Conservation (phyloP, 805 yeast genomes). For the Lipomyces sp. region DNA sequence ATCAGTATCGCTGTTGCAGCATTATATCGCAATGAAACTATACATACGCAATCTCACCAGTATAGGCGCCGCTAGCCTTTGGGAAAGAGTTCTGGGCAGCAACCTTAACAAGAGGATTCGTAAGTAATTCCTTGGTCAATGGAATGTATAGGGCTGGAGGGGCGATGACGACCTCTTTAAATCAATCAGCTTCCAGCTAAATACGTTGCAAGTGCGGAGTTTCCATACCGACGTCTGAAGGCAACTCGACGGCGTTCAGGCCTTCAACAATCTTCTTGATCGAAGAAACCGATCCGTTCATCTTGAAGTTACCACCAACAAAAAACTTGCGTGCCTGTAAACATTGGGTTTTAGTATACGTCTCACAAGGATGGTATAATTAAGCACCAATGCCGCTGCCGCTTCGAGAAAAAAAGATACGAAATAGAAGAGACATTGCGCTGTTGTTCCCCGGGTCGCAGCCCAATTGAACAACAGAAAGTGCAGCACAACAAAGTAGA, state of each 20-base stretch:
- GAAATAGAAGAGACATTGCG: too few relatives aligned
- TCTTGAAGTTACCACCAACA: constrained; percentile 99
- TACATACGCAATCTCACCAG: constrained; percentile 82
- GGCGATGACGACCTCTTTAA: constrained; percentile 78
- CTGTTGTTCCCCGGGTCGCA: too few relatives aligned
- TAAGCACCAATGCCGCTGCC: neutral
- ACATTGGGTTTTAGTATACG: neutral
- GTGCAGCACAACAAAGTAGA: neutral
- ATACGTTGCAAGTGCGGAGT: neutral
- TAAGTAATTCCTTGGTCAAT: constrained; percentile 72
- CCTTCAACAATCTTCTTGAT: constrained; percentile 81
- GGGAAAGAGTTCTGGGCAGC: constrained; percentile 91
- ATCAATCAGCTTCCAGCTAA: neutral
- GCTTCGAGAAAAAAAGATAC: neutral
- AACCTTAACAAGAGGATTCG: constrained; percentile 69
- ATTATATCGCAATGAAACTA: neutral
- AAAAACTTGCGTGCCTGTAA: constrained; percentile 83
- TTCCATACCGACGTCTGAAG: constrained; percentile 62
- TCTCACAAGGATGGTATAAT: neutral
- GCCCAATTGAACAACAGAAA: neutral
- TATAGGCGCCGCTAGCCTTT: constrained; percentile 94
- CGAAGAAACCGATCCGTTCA: constrained; percentile 92
- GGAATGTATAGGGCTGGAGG: constrained; percentile 95
- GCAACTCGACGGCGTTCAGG: constrained; percentile 78
- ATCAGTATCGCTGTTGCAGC: neutral